Evolutionary conservation across 345 rosid genomes (phyloP).

Genomic region (Reutealis trisperma): DNA sequence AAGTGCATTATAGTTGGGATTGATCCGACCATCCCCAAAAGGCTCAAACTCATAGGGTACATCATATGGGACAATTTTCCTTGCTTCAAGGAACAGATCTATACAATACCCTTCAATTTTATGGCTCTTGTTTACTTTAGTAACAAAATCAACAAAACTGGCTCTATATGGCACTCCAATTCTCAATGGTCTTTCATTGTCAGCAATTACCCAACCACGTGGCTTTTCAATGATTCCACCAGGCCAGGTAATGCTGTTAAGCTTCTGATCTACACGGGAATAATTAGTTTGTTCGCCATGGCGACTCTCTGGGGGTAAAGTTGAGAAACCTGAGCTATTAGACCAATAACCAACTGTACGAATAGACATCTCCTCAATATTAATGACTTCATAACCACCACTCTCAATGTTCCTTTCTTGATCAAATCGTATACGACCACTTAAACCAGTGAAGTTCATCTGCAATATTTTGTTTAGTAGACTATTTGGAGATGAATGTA

Average conservation of each 20-base stretch:
- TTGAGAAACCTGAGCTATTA: slow-evolving; percentile 47
- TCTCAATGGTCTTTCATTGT: slow-evolving; percentile 58
- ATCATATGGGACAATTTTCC: slow-evolving; percentile 62
- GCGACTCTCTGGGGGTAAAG: slow-evolving; percentile 47
- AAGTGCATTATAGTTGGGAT: slow-evolving; percentile 62
- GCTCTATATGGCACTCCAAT: slow-evolving; percentile 79
- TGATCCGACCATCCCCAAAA: slow-evolving; percentile 67
- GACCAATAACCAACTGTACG: slow-evolving; percentile 78
- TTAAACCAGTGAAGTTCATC: slow-evolving; percentile 72
- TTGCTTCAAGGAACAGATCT: slow-evolving; percentile 72
- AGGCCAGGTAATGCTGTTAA: slow-evolving; percentile 70
- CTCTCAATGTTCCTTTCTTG: slow-evolving; percentile 46
- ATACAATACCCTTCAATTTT: slow-evolving; percentile 66
- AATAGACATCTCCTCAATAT: slow-evolving; percentile 44
- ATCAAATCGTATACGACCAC: slow-evolving; percentile 62
- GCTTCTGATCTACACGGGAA: slow-evolving; percentile 47
- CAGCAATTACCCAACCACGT: slow-evolving; percentile 85
- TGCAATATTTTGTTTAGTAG: slow-evolving; percentile 52
- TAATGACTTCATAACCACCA: slow-evolving; percentile 73
- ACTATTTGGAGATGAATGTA: slow-evolving; percentile 3
- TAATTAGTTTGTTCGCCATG: slow-evolving; percentile 22
- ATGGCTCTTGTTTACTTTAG: slow-evolving; percentile 49
- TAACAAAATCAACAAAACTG: slow-evolving; percentile 73
- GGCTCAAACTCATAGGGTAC: slow-evolving; percentile 66
- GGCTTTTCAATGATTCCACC: slow-evolving; percentile 67